These are phyloP conservation scores for Quercus berberidifolia DNA, from an alignment of 306 rosid genomes.

Conservation along the genomic window DNA sequence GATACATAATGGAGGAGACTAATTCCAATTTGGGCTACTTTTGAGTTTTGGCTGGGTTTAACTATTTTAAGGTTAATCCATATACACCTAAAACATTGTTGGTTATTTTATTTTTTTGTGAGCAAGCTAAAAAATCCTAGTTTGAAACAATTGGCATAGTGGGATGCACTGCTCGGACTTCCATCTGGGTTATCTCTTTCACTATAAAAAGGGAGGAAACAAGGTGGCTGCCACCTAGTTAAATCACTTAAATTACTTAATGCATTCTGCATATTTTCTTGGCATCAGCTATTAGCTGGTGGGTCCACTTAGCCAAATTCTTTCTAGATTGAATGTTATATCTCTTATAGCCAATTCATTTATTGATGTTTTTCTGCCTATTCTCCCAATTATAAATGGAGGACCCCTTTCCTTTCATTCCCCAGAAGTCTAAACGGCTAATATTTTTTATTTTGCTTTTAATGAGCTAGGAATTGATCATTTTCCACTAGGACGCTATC, in stretches of 20 bases:
- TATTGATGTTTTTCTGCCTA: background rate
- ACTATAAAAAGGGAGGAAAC: background rate
- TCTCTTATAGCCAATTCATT: background rate
- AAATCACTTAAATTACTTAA: background rate
- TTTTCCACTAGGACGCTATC: background rate
- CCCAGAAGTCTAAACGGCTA: background rate
- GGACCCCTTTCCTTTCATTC: background rate
- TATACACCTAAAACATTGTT: background rate
- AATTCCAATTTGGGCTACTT: background rate
- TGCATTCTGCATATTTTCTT: background rate
- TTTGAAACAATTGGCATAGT: background rate
- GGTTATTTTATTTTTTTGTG: too few relatives aligned
- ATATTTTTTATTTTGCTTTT: background rate
- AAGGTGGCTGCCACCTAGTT: background rate
- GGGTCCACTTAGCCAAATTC: background rate
- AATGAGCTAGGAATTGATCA: background rate
- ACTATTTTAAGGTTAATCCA: background rate
- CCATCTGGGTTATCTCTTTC: too few relatives aligned
- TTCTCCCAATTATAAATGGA: background rate
- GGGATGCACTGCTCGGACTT: background rate
- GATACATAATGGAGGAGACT: background rate
- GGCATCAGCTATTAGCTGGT: background rate
- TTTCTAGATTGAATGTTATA: background rate
- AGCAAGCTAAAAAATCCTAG: background rate
- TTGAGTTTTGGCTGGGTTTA: background rate